Percentiles rank a stretch among this genome's conserved stretches.
phyloP scores from a whole-genome alignment of 2,329 filamentous ascomycete genomes.

The Cercospora zeae-maydis region DNA sequence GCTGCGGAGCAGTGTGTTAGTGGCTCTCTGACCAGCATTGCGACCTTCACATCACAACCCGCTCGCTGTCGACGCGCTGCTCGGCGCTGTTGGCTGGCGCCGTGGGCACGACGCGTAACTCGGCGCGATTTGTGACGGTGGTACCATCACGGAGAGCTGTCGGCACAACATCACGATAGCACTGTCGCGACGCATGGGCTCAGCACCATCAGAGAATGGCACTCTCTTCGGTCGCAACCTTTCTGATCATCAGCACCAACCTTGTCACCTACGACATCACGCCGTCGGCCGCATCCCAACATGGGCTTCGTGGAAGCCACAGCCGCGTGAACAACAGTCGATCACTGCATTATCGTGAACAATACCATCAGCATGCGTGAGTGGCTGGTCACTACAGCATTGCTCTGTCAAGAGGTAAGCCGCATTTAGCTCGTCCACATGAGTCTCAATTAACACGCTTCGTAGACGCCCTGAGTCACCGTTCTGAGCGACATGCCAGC shows the following conservation, averaged over 20 bases:
- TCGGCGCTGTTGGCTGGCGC: not conserved
- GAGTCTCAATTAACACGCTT: not conserved
- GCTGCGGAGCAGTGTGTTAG: not conserved
- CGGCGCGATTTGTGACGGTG: not conserved
- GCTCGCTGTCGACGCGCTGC: not conserved
- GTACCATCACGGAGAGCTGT: not conserved
- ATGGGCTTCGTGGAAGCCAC: not conserved
- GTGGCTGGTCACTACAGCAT: not conserved
- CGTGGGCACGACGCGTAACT: not conserved
- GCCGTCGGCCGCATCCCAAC: not conserved
- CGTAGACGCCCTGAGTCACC: not conserved
- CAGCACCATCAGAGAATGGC: too few relatives aligned
- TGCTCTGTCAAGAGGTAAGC: not conserved
- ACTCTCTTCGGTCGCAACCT: too few relatives aligned
- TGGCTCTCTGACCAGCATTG: not conserved
- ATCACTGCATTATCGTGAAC: not conserved
- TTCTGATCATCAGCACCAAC: too few relatives aligned
- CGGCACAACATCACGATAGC: not conserved
- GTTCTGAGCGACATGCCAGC: not conserved
- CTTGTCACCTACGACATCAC: not conserved
- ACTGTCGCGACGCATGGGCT: not conserved
- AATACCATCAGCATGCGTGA: not conserved
- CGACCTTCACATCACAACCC: not conserved
- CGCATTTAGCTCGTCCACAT: too few relatives aligned
- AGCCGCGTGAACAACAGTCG: not conserved